Conservation (phyloP, 805 yeast species). For the Myxozyma sirexii region DNA sequence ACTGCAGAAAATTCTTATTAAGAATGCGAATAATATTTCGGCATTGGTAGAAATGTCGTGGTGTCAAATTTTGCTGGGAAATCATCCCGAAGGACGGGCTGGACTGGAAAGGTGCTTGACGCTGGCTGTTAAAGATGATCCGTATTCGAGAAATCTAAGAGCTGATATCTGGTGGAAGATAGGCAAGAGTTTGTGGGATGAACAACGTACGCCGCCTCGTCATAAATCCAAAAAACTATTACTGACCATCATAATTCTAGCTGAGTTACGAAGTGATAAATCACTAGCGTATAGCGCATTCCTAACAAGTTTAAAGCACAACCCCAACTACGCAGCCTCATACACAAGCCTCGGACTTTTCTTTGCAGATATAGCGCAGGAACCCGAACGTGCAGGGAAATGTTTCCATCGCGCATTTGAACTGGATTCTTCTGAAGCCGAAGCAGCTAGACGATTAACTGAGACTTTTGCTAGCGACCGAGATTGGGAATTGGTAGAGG, state of each 20-base stretch:
- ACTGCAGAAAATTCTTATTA: conserved; percentile 54
- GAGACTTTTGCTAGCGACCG: conserved; percentile 62
- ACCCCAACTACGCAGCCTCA: conserved; percentile 71
- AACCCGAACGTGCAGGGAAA: conserved; percentile 70
- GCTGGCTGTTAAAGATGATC: conserved; percentile 53
- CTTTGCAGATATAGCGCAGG: conserved; percentile 62
- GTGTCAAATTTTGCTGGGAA: conserved; percentile 65
- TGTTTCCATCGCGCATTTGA: conserved; percentile 91
- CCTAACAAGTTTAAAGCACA: conserved; percentile 60
- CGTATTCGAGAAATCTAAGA: conserved; percentile 55
- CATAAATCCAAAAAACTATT: too few relatives aligned
- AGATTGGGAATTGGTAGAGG: conserved; percentile 86
- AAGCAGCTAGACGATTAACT: conserved; percentile 74
- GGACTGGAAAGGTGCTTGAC: conserved; percentile 52
- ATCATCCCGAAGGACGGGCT: conserved; percentile 55
- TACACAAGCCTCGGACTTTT: conserved; percentile 79
- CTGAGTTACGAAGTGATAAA: conserved; percentile 36
- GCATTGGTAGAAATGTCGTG: conserved; percentile 76
- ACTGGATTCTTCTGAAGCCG: conserved; percentile 71
- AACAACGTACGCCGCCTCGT: conserved; percentile 22
- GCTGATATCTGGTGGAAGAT: conserved; percentile 72
- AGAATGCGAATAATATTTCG: conserved; percentile 55
- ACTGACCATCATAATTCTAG: conserved; percentile 35
- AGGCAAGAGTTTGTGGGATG: conserved; percentile 61
- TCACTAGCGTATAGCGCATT: conserved; percentile 60